A percentile compares a stretch with the other conserved stretches of the same genome.
Conservation (phyloP, 2,329 filamentous ascomycete genomes). For the Arachnomyces sp. region DNA sequence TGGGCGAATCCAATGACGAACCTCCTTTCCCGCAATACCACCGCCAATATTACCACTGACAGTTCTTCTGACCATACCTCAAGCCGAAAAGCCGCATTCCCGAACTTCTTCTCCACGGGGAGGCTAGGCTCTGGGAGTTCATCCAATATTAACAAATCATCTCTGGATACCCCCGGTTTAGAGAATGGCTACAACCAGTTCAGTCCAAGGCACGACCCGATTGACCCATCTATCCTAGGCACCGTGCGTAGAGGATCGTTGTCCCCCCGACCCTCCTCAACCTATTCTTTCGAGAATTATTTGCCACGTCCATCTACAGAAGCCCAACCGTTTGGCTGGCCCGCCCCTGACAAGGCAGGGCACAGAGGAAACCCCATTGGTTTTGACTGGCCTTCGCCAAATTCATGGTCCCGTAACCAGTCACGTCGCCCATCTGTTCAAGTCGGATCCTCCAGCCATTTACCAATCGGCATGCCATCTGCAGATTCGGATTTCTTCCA, state of each 20-base stretch:
- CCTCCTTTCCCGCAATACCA: constrained; percentile 38
- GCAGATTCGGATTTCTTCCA: constrained; percentile 43
- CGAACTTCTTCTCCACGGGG: constrained; percentile 36
- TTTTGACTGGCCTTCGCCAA: constrained; percentile 45
- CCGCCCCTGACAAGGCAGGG: constrained; percentile 44
- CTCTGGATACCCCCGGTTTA: constrained; percentile 25
- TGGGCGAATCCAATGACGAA: constrained; percentile 44
- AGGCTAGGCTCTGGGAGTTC: constrained; percentile 29
- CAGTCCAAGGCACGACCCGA: constrained; percentile 38
- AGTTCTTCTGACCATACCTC: constrained; percentile 34
- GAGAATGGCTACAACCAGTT: constrained; percentile 39
- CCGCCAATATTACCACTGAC: constrained; percentile 32
- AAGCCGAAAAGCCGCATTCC: constrained; percentile 32
- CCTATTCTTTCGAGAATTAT: constrained; percentile 46
- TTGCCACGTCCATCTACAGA: constrained; percentile 72
- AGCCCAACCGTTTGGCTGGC: constrained; percentile 65
- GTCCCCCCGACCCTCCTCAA: constrained; percentile 43
- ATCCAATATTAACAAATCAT: constrained; percentile 20
- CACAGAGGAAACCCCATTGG: constrained; percentile 46
- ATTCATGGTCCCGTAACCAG: constrained; percentile 64
- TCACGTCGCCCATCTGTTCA: constrained; percentile 76
- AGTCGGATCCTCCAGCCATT: constrained; percentile 60
- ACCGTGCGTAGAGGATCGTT: constrained; percentile 35
- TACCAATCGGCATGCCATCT: constrained; percentile 46
- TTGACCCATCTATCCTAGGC: constrained; percentile 38